Evolutionary conservation across 192 early-diverging fungal genomes (phyloP).

Genomic region (Dispira parvispora): DNA sequence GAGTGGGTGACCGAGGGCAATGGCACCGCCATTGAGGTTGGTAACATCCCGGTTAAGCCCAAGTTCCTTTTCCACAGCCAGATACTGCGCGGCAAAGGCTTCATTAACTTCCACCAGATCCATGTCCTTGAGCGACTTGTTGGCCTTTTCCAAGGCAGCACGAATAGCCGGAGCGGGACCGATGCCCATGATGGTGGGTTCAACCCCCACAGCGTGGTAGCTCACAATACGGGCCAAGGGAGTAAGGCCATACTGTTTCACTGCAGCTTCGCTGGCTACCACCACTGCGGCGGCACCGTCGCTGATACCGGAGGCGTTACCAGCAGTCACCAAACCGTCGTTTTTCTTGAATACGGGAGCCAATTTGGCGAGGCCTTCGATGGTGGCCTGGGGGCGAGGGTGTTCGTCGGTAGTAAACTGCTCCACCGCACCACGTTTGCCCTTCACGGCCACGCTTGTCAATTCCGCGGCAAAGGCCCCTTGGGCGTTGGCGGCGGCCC

Average conservation of each 20-base stretch:
- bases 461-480: conserved; percentile 74
- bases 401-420: conserved; percentile 68
- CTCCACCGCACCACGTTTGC: conserved; percentile 48
- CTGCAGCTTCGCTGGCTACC: conserved; percentile 69
- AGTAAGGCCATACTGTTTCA: conserved; percentile 59
- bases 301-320: conserved; percentile 87
- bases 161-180: conserved; percentile 87
- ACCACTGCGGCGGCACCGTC: conserved; percentile 85
- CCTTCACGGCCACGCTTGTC: conserved; percentile 64
- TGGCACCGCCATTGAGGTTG: conserved; percentile 85
- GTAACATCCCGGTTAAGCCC: conserved; percentile 59
- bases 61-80: conserved; percentile 79
- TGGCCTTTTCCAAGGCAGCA: conserved; percentile 65
- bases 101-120: conserved; percentile 92
- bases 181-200: conserved; percentile 91
- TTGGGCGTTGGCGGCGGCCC: conserved; percentile 59
- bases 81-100: conserved; percentile 89
- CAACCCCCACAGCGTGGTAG: conserved; percentile 74
- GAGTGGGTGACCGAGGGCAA: conserved; percentile 87
- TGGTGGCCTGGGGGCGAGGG: conserved; percentile 68
- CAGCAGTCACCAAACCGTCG: conserved; percentile 75
- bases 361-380: conserved; percentile 63
- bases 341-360: conserved; percentile 78
- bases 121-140: conserved; percentile 66
- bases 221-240: conserved; percentile 76